phyloP scores from a whole-genome alignment of 2,329 filamentous ascomycete genomes.

The Scytalidium lignicola region DNA sequence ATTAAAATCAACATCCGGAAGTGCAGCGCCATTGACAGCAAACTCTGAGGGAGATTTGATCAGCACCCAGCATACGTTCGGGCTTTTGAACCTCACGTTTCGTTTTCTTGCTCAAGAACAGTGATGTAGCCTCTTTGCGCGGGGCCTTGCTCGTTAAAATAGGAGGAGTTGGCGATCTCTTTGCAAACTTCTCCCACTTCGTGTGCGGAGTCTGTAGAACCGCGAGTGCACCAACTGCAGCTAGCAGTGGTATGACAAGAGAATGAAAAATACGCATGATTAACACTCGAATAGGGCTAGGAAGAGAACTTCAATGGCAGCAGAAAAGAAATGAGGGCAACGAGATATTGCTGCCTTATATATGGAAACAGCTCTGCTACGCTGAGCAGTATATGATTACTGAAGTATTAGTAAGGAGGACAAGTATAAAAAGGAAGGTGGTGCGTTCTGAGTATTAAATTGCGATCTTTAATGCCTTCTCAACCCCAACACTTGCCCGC shows the following conservation, averaged over 20 bases:
- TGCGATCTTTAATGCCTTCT: neutral
- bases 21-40: constrained; percentile 21
- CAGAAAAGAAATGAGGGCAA: neutral
- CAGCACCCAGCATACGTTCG: neutral
- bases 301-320: neutral
- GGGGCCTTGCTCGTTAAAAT: constrained; percentile 8
- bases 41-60: constrained; percentile 14
- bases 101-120: constrained; percentile 15
- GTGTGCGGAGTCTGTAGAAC: constrained; percentile 21
- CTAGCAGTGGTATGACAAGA: constrained; percentile 6
- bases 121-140: constrained; percentile 8
- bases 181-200: constrained; percentile 11
- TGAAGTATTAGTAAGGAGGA: neutral
- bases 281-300: neutral
- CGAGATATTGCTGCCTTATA: neutral
- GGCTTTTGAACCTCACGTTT: constrained; percentile 7
- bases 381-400: no score
- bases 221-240: constrained; percentile 27
- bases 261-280: constrained; percentile 2
- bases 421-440: neutral
- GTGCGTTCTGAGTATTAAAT: neutral
- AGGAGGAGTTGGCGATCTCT: constrained; percentile 6
- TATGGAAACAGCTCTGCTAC: no score
- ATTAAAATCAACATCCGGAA: constrained; percentile 25
- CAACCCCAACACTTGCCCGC: no score